These are phyloP conservation scores for Suillus discolor DNA, from an alignment of 768 basidiomycete genomes.

Conservation along the genomic window DNA sequence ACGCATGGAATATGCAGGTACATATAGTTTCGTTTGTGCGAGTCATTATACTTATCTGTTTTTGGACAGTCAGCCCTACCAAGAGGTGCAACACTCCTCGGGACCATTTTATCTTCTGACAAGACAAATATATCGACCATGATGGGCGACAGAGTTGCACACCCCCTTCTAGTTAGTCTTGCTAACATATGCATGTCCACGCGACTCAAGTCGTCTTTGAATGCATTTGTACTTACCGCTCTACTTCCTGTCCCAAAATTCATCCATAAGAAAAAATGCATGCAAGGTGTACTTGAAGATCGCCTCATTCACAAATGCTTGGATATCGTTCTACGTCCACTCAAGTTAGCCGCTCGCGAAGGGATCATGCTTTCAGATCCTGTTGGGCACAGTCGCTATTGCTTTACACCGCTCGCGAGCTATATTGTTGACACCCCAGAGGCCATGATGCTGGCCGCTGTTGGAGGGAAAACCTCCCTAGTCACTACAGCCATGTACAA, in stretches of 20 bases:
- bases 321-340: neutral
- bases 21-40: neutral
- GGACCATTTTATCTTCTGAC: conserved; percentile 32
- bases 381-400: no score
- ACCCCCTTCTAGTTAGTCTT: conserved; percentile 33
- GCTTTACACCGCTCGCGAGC: no score
- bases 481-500: no score
- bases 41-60: neutral
- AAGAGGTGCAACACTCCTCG: conserved; percentile 22
- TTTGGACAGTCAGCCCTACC: conserved; percentile 20
- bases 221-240: conserved; percentile 23
- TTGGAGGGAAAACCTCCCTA: no score
- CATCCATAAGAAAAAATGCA: conserved; percentile 16
- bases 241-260: conserved; percentile 22
- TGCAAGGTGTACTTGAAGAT: conserved; percentile 26
- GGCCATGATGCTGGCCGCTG: no score
- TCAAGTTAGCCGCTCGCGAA: neutral
- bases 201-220: conserved; percentile 29
- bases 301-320: conserved; percentile 30
- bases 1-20: conserved; percentile 24
- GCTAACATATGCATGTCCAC: conserved; percentile 34
- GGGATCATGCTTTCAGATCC: no score
- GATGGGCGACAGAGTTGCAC: conserved; percentile 30
- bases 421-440: no score
- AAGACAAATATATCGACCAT: conserved; percentile 35